Evolutionary conservation across 192 early-diverging fungal species (phyloP), one percentile per base, ranked within the genome.

Genomic region (Coemansia umbellata): DNA sequence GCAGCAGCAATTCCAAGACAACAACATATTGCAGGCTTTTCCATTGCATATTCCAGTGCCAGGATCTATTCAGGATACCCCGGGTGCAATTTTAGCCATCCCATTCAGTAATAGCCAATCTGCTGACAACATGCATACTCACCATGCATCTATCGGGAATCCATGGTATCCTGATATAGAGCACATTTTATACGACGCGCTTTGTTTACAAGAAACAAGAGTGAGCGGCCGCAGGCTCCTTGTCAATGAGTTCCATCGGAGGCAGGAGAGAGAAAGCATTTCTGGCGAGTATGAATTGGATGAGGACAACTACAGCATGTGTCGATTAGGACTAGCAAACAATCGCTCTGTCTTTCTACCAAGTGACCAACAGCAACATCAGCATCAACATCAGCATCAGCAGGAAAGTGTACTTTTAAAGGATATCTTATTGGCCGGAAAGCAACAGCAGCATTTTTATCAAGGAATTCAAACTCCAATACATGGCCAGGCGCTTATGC

Each of bases 251-350:
- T 45, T 55, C 31, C 53, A 45, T 30, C 18, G 39, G 13, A 40
- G 43, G 31, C 53, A 55, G 24, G 53, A n/a, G 42, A 40, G 53
- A 41, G 53, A 40, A 26, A 41, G 41, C n/a, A 37, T 55, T 9
- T 14, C 21, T 5, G 31, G 18, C 21, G 17, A 13, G 22, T 37
- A 26, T 27, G 8, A 17, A 17, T 3, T 2, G 5, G 5, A 5
- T 10, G 5, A 13, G 19, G 39, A 41, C 39, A 17, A 41, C 39
- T 8, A 41, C 39, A 21, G 19, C 18, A 41, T 41, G 39, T 21
- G 39, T 3, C 21, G 31, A 55, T 39, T 8, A 4, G 42, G 53
- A 23, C 31, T 55, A n/a, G 32, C 45, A 18, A 44, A 36, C 31
- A 36, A 21, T 11, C 7, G 6, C 30, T 19, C 39, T 31, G 13